Evolutionary conservation across 768 basidiomycete genomes (phyloP), one percentile per base, ranked within the genome.

Genomic region (Amanita rimosa): DNA sequence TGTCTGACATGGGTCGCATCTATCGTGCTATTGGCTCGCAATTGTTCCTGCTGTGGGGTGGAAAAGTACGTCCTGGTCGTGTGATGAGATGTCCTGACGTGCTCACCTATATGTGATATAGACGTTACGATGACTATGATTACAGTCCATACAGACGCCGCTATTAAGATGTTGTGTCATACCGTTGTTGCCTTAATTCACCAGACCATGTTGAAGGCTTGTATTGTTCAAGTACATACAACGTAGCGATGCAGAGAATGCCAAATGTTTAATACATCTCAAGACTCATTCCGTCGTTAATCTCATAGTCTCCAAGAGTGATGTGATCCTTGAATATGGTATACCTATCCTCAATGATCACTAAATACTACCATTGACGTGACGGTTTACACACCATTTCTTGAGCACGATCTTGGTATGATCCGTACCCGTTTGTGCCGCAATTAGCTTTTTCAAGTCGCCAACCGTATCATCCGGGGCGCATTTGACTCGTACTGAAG

Each of bases 301-400:
- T 93, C 70, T 94, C 91, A 58, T 94, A 95, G 67, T 95, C 91
- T n/a, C 71, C 56, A 6, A 94, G 77, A 10, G 88, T 90, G 59
- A 95, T 92, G 62, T 98, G 93, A 63, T 99, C 94, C 67, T 98
- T 98, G 73, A 83, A 99, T 39, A 80, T 85, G 3, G 78, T 93
- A 63, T 96, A 93, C 93, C 93, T 94, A 58, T 9, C 26, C 9
- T 40, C 41, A 16, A 44, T 49, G 38, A 21, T 27, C 22, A 4
- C 35, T 50, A 16, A 36, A 33, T 21, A 22, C 3, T 29, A 37
- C 16, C 21, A 39, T 13, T 19, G 17, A 10, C 29, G 39, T 37
- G 11, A 22, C 9, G 45, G 10, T 35, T 27, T 17, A 64, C 83
- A 51, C 55, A 90, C 96, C 94, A 97, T 76, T 97, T 97, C 83